Percentiles rank a stretch among this genome's conserved stretches.
Conservation (phyloP, 768 basidiomycete genomes). For the Pleurotus platypus region DNA sequence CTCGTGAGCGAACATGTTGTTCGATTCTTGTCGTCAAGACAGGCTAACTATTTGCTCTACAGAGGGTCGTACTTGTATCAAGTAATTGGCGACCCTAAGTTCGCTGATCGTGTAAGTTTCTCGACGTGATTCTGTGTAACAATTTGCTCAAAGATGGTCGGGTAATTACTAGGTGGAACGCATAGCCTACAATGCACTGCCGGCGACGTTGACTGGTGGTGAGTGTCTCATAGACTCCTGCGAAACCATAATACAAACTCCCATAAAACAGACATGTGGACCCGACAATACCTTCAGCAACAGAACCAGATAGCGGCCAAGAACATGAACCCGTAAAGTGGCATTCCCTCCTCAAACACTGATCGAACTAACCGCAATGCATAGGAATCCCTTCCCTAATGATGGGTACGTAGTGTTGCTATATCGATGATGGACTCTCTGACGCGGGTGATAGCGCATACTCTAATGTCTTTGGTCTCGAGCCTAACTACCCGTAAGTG, state of each 20-base stretch:
- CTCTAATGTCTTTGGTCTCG: constrained; percentile 47
- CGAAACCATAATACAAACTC: constrained; percentile 3
- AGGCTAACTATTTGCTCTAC: neutral
- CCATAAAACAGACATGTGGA: constrained; percentile 47
- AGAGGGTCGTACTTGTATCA: constrained; percentile 56
- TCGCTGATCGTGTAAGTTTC: constrained; percentile 40
- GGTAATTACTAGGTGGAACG: constrained; percentile 30
- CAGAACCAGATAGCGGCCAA: constrained; percentile 54
- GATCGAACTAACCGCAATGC: neutral
- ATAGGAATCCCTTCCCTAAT: constrained; percentile 49
- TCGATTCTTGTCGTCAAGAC: no score
- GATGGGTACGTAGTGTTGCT: constrained; percentile 35
- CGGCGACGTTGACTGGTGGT: constrained; percentile 45
- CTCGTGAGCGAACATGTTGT: constrained; percentile 32
- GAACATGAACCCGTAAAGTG: constrained; percentile 47
- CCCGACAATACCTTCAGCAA: constrained; percentile 55
- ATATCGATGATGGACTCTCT: no score
- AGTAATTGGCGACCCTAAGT: constrained; percentile 51
- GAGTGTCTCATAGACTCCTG: constrained; percentile 19
- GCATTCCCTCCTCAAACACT: neutral
- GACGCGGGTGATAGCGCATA: constrained; percentile 28
- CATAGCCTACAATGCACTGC: constrained; percentile 50
- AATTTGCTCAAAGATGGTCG: neutral
- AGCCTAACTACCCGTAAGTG: constrained; percentile 46
- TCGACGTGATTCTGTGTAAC: neutral